phyloP scores from a whole-genome alignment of 768 basidiomycete genomes.

The Coprinopsis marcescibilis region DNA sequence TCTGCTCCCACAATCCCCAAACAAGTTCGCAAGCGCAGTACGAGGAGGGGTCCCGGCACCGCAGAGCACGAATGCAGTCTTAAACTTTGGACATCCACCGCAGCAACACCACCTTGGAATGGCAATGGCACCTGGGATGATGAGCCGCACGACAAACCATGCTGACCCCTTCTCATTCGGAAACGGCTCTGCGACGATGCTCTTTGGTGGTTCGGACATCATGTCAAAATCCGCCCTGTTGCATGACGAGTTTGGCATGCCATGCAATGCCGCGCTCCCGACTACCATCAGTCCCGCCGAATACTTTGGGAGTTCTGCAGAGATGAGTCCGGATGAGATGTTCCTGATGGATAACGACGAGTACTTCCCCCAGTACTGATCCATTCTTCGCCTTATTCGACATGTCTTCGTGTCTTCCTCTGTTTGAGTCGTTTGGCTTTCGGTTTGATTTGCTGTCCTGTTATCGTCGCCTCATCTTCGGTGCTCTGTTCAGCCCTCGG shows the following conservation, averaged over 20 bases:
- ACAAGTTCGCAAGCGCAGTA: not conserved
- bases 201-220: not conserved
- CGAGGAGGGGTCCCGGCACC: not conserved
- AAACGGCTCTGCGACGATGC: not conserved
- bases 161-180: not conserved
- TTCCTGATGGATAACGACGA: slow-evolving; percentile 24
- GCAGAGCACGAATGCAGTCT: not conserved
- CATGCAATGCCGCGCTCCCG: not conserved
- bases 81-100: not conserved
- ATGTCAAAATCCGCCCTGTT: not conserved
- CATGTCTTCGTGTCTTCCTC: not conserved
- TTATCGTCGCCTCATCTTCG: too few species aligned
- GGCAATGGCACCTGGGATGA: not conserved
- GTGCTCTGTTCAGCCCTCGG: too few species aligned
- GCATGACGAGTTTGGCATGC: not conserved
- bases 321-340: slow-evolving; percentile 18
- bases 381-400: not conserved
- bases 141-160: not conserved
- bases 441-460: slow-evolving; percentile 1
- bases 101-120: not conserved
- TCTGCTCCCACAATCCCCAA: slow-evolving; percentile 3
- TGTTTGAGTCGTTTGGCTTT: not conserved
- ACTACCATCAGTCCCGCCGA: slow-evolving; percentile 5
- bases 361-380: slow-evolving; percentile 18
- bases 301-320: slow-evolving; percentile 7